Evolutionary conservation across 768 basidiomycete genomes (phyloP).

Genomic region (Suillus clintonianus): DNA sequence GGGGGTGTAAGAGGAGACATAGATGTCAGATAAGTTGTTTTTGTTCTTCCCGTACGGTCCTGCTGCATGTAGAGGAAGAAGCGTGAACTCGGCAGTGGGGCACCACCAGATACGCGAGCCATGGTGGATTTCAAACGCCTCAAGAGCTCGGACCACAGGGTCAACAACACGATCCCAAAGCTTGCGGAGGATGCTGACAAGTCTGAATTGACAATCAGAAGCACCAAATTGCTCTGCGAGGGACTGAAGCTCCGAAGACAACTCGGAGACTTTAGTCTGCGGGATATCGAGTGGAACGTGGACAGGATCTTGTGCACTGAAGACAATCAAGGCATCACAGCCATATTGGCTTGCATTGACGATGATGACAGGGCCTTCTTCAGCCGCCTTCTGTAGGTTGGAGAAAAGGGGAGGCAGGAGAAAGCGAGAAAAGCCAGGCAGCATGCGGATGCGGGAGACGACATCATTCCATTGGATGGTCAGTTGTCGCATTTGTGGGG

Average conservation of each 20-base stretch:
- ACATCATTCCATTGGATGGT: conserved; percentile 25
- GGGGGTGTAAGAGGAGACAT: too few species aligned
- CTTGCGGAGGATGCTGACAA: conserved; percentile 10
- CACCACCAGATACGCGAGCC: too few species aligned
- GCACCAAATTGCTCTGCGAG: background rate
- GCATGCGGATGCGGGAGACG: conserved; percentile 27
- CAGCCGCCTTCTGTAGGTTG: conserved; percentile 26
- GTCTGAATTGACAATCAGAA: background rate
- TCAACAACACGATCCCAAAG: conserved; percentile 29
- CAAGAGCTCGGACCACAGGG: conserved; percentile 18
- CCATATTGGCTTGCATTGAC: conserved; percentile 28
- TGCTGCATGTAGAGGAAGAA: background rate
- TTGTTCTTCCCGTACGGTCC: background rate
- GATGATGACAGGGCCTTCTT: conserved; percentile 37
- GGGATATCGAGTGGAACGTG: conserved; percentile 21
- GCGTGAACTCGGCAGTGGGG: too few species aligned
- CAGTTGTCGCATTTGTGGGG: conserved; percentile 18
- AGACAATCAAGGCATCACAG: conserved; percentile 25
- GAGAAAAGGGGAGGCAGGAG: conserved; percentile 22
- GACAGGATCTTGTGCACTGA: conserved; percentile 7
- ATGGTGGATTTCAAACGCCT: background rate
- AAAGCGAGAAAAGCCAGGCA: conserved; percentile 34
- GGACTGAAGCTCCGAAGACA: background rate
- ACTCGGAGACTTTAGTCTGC: too few species aligned
- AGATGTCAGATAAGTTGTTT: too few species aligned